Evolutionary conservation across 169 alveolate species (phyloP).

Genomic region (Perkinsus chesapeaki): DNA sequence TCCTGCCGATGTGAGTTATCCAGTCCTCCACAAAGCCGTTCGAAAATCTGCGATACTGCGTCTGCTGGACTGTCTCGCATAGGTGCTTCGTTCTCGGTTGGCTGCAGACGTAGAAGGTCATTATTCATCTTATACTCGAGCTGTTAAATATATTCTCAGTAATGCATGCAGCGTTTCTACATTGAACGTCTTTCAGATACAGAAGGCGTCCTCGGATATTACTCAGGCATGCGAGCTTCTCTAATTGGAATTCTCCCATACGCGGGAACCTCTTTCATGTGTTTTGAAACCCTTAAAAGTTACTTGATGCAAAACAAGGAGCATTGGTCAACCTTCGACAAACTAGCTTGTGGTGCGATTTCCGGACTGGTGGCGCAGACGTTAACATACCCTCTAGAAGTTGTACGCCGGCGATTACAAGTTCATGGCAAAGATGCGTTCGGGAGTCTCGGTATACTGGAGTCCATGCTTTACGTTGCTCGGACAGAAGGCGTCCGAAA

Average conservation of each 20-base stretch:
- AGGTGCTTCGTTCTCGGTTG: not conserved
- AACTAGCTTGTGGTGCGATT: not conserved
- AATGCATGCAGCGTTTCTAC: not conserved
- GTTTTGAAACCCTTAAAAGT: not conserved
- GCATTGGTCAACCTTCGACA: not conserved
- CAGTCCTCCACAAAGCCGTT: not conserved
- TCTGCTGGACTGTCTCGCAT: not conserved
- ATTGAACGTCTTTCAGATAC: not conserved
- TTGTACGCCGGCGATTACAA: not conserved
- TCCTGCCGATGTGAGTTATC: not conserved
- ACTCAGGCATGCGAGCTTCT: not conserved
- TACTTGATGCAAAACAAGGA: not conserved
- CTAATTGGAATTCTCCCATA: not conserved
- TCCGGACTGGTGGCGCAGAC: not conserved
- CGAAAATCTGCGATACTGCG: too few relatives aligned
- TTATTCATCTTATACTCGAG: not conserved
- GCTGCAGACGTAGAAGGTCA: not conserved
- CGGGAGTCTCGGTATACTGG: not conserved
- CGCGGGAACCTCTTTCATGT: not conserved
- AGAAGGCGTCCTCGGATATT: not conserved
- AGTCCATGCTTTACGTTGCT: not conserved
- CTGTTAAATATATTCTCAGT: not conserved
- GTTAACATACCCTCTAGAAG: not conserved
- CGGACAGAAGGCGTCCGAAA: not conserved
- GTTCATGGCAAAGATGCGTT: not conserved